Percentiles rank a stretch among this genome's conserved stretches.
Evolutionary conservation across 2,329 filamentous ascomycete species (phyloP).

Genomic region (Xylaria digitata): DNA sequence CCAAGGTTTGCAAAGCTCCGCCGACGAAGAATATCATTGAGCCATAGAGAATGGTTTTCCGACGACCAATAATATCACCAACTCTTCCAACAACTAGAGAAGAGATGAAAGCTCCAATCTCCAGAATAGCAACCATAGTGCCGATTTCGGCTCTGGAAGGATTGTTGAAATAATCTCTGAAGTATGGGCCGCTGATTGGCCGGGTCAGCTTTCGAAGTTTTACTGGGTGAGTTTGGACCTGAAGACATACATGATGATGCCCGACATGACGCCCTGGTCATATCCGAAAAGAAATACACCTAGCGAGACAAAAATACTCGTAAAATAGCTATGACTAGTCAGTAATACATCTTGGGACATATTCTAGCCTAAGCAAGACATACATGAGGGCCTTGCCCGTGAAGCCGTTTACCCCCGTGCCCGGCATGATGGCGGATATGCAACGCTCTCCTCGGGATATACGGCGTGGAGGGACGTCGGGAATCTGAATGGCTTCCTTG

Average conservation of each 20-base stretch:
- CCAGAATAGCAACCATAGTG: constrained; percentile 97
- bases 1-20: constrained; percentile 84
- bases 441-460: constrained; percentile 76
- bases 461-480: constrained; percentile 70
- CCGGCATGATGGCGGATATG: constrained; percentile 87
- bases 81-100: constrained; percentile 88
- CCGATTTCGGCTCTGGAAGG: constrained; percentile 88
- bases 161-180: constrained; percentile 92
- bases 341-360: constrained; percentile 7
- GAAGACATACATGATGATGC: constrained; percentile 70
- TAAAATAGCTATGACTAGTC: constrained; percentile 78
- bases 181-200: constrained; percentile 77
- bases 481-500: constrained; percentile 86
- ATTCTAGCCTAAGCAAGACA: constrained; percentile 42
- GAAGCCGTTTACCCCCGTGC: constrained; percentile 84
- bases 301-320: constrained; percentile 87
- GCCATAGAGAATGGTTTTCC: constrained; percentile 91
- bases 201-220: constrained; percentile 34
- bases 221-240: neutral
- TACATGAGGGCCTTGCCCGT: constrained; percentile 96
- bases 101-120: constrained; percentile 91
- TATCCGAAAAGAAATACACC: constrained; percentile 91
- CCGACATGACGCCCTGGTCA: constrained; percentile 90
- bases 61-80: constrained; percentile 90
- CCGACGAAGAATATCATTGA: constrained; percentile 88